Base-by-base conservation (phyloP, 805 yeast species). In the Myxozyma sirexii region DNA sequence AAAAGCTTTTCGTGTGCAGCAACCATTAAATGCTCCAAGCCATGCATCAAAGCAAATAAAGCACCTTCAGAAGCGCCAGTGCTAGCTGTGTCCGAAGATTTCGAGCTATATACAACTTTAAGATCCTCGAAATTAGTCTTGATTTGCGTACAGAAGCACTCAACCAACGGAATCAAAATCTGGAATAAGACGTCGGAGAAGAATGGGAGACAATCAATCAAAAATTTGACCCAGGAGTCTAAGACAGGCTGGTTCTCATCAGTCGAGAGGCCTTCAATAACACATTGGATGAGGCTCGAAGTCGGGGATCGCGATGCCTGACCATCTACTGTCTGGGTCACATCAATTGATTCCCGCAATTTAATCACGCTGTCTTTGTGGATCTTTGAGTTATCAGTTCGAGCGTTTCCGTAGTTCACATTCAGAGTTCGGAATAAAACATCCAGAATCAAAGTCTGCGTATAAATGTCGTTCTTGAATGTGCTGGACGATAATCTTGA, bases 1-100 rank as follows among this genome's bases (percentile, higher is more conserved):
- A 51, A 56, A 48, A 63, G 66, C 62, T 58, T 64, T n/a, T 83
- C 79, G 69, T 87, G 90, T 8, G 88, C 79, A 0, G 80, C 74
- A 1, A 80, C 77, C 38, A 90, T 70, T 10, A 90, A 72, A 53
- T 84, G 87, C 67, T 90, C 92, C 24, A 90, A 69, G 0, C 93
- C 92, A 13, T 79, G 73, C 57, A 74, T 47, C 80, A 73, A 49
- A 79, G 71, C 47, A 58, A 79, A 70, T 51, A 82, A 69, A 62
- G 83, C 72, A 35, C 84, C 73, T 59, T 45, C 62, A 2, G 56
- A 52, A 2, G 55, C 55, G 1, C 44, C 55, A 17, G 42, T 21
- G 6, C 51, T 46, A 26, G 23, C 19, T 12, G 54, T 24, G n/a
- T 24, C 35, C 10, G 62, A 44, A 8, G 58, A 48, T 24, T 38